Base-by-base conservation (phyloP, 2,329 filamentous ascomycete genomes). In the Botrytis medusae region DNA sequence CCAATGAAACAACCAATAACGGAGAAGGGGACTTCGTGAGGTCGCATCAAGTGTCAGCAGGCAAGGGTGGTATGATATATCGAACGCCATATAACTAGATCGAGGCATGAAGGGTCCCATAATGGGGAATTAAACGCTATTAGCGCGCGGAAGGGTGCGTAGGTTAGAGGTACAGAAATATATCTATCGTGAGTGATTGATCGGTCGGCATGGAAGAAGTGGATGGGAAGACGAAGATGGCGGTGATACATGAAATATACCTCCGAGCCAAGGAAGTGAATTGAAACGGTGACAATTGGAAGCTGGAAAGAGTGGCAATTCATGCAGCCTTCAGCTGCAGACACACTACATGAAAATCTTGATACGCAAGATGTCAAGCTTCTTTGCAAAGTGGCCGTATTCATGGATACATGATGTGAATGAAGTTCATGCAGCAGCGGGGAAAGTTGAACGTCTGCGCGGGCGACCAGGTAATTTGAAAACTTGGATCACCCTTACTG, bases 71-170 rank as follows among this genome's bases (percentile, higher is more conserved):
- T 57, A 51, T 72, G 70, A 72, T 72, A 72, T 72, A 72, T 72
- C 70, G 70, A 72, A 72, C 62, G 70, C 70, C 70, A 72, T 68
- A 40, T 32, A 72, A 51, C 51, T 68, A 59, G 61, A 68, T 72
- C 51, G 22, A 62, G 70, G 61, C 44, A n/a, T 46, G 61, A 59
- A 46, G 70, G 61, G 51, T 68, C 70, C 62, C 65, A 68, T 60
- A 68, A 61, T 51, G 62, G 62, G 70, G 51, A 72, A 68, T 68
- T 72, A 72, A 72, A 72, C 70, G 70, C 70, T 72, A 40, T 72
- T 72, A 68, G 70, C 70, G 70, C 70, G 70, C 70, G 70, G 70
- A 51, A 68, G 29, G 62, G 22, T 69, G 67, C 46, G 20, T n/a
- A n/a, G 54, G 46, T 14, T 37, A 34, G 54, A 46, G 67, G 34